phyloP scores from a whole-genome alignment of 768 basidiomycete genomes.

The Suillus spraguei region DNA sequence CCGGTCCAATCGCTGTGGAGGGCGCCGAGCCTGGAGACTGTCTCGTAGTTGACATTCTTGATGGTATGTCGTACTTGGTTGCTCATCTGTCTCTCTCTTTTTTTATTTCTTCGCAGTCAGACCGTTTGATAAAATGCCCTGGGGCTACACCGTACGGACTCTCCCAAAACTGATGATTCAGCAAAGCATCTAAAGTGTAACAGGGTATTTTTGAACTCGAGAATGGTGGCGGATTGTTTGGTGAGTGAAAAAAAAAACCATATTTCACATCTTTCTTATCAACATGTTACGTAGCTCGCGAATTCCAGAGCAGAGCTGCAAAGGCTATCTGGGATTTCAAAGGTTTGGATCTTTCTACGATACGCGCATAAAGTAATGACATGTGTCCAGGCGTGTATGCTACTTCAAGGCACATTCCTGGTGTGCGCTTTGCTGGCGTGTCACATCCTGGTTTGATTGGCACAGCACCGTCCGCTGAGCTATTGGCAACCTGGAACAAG shows the following conservation, averaged over 20 bases:
- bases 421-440: slow-evolving; percentile 77
- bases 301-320: slow-evolving; percentile 70
- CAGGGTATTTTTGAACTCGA: slow-evolving; percentile 75
- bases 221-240: slow-evolving; percentile 75
- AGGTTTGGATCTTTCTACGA: slow-evolving; percentile 35
- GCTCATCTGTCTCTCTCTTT: background rate
- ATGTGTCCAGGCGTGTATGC: slow-evolving; percentile 61
- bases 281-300: slow-evolving; percentile 43
- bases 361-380: background rate
- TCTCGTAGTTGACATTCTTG: slow-evolving; percentile 79
- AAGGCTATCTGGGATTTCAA: slow-evolving; percentile 86
- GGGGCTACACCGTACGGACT: slow-evolving; percentile 69
- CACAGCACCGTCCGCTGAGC: slow-evolving; percentile 72
- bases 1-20: slow-evolving; percentile 74
- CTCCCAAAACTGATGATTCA: background rate
- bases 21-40: slow-evolving; percentile 81
- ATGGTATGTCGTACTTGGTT: slow-evolving; percentile 42
- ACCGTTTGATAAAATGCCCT: slow-evolving; percentile 76
- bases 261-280: background rate
- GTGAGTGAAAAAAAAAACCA: slow-evolving; percentile 32
- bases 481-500: slow-evolving; percentile 74
- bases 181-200: background rate
- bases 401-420: slow-evolving; percentile 75
- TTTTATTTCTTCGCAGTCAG: slow-evolving; percentile 40
- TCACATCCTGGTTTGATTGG: slow-evolving; percentile 79